A percentile compares a stretch with the other conserved stretches of the same genome.
Conservation (phyloP, 2,329 filamentous ascomycete genomes). For the Cytospora mali region DNA sequence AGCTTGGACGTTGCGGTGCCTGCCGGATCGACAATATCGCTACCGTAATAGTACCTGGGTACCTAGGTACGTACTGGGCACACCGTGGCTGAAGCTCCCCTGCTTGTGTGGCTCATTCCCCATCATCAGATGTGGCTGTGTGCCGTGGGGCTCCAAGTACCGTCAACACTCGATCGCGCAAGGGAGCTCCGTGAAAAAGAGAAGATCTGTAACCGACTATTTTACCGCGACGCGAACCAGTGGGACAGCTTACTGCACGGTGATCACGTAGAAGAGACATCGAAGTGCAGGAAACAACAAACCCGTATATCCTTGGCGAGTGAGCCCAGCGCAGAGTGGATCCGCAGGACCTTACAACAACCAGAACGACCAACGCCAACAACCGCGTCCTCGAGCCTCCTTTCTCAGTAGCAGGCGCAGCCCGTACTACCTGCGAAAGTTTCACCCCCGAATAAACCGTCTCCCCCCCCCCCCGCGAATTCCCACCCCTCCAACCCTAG, state of each 20-base stretch:
- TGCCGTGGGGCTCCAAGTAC: neutral
- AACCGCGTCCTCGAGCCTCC: neutral
- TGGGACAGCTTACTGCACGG: neutral
- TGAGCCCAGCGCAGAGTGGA: neutral
- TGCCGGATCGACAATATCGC: neutral
- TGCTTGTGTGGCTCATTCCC: neutral
- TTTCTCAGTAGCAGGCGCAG: too few species aligned
- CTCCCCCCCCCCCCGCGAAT: too few species aligned
- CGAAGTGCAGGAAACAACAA: too few species aligned
- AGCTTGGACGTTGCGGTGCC: neutral
- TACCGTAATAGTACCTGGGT: neutral
- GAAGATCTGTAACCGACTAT: neutral
- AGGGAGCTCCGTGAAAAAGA: neutral
- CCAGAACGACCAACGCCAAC: neutral
- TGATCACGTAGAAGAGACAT: too few species aligned
- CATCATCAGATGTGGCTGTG: neutral
- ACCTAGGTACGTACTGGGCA: neutral
- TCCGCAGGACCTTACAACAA: neutral
- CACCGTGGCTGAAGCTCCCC: neutral
- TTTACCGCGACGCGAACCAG: neutral
- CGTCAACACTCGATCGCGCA: neutral
- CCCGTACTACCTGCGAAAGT: neutral
- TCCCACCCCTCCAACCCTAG: neutral
- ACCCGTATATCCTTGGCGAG: too few species aligned
- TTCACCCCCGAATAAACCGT: constrained; percentile 2